Evolutionary conservation across 2,329 filamentous ascomycete species (phyloP).

Genomic region (Colletotrichum tropicale): DNA sequence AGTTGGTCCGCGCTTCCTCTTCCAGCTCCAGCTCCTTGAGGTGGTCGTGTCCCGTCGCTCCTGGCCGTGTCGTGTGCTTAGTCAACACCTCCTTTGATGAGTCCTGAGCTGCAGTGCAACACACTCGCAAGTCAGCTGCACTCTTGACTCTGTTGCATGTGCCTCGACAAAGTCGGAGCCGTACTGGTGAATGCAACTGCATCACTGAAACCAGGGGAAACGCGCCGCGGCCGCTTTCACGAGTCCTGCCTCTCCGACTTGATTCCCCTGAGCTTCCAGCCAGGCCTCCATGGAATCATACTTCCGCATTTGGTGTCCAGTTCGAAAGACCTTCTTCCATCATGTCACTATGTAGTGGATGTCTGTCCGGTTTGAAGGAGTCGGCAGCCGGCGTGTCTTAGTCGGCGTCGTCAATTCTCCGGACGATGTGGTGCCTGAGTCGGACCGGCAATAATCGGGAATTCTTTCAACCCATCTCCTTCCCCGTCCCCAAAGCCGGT

Average conservation of each 20-base stretch:
- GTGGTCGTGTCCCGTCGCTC: no score
- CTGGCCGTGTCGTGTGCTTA: neutral
- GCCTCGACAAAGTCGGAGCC: neutral
- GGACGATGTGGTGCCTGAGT: neutral
- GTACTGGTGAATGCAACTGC: neutral
- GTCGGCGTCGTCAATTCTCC: neutral
- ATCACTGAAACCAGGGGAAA: slow-evolving; percentile 4
- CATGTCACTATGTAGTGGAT: neutral
- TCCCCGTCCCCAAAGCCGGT: neutral
- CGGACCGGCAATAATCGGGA: slow-evolving; percentile 11
- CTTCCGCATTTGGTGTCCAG: neutral
- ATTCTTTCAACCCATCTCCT: neutral
- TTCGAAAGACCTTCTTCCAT: neutral
- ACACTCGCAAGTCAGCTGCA: neutral
- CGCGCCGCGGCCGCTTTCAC: neutral
- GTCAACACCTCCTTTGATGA: neutral
- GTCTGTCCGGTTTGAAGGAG: neutral
- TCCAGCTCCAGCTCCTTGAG: no score
- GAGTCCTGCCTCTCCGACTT: neutral
- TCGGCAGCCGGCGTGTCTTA: neutral
- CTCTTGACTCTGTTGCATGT: neutral
- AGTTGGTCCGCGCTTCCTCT: neutral
- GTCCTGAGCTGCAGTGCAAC: neutral
- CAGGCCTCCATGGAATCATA: neutral
- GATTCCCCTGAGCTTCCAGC: neutral